A percentile compares a stretch with the other conserved stretches of the same genome.
These are phyloP conservation scores for Yamadazyma akitaensis DNA, from an alignment of 805 yeast genomes.

Conservation along the genomic window DNA sequence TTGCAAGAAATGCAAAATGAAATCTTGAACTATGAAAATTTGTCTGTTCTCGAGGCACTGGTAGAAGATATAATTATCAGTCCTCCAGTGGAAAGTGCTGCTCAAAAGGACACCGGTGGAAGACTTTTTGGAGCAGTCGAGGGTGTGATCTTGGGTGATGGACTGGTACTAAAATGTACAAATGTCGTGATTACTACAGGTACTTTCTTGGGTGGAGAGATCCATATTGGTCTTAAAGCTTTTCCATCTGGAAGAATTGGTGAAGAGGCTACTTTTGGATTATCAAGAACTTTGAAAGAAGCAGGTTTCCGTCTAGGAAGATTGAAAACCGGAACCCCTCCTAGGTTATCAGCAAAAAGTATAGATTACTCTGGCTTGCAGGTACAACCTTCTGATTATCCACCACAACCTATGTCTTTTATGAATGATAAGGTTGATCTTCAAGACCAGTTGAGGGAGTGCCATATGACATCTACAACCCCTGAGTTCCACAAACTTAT, in stretches of 20 bases:
- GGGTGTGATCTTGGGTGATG: constrained; percentile 76
- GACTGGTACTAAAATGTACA: constrained; percentile 54
- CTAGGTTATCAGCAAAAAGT: constrained; percentile 69
- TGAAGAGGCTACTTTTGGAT: constrained; percentile 86
- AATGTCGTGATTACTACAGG: constrained; percentile 92
- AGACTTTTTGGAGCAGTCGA: constrained; percentile 45
- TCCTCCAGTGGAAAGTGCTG: constrained; percentile 12
- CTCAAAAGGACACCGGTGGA: constrained; percentile 28
- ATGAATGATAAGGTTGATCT: constrained; percentile 68
- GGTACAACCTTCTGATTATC: constrained; percentile 76
- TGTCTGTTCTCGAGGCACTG: constrained; percentile 64
- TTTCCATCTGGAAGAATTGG: constrained; percentile 94
- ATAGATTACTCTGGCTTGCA: constrained; percentile 64
- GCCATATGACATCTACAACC: constrained; percentile 80
- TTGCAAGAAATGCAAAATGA: constrained; percentile 72
- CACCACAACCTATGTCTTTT: constrained; percentile 89
- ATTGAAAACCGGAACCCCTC: constrained; percentile 96
- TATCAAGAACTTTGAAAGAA: constrained; percentile 69
- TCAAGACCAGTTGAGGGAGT: constrained; percentile 53
- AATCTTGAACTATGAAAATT: constrained; percentile 52
- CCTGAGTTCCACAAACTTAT: constrained; percentile 68
- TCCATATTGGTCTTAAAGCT: constrained; percentile 78
- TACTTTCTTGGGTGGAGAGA: constrained; percentile 90
- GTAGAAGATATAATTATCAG: constrained; percentile 83
- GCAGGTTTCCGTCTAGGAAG: constrained; percentile 86